phyloP scores from a whole-genome alignment of 2,329 filamentous ascomycete genomes.

The Aspergillus oerlinghausenensis region DNA sequence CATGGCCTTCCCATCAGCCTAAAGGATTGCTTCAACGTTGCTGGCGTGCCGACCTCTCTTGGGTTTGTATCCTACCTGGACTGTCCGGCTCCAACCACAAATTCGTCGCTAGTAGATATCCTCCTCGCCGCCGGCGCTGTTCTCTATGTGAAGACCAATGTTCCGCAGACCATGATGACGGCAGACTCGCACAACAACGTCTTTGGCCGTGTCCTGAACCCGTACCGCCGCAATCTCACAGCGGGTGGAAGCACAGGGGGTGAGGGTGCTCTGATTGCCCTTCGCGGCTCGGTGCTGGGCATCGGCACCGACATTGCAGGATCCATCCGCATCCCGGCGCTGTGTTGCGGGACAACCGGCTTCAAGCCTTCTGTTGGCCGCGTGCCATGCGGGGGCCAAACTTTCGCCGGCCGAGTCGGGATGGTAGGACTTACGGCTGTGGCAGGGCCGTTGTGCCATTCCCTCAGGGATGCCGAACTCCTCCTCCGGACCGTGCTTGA shows the following conservation, averaged over 20 bases:
- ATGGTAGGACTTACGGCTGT: constrained; percentile 16
- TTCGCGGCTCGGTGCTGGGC: constrained; percentile 55
- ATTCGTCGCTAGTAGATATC: constrained; percentile 54
- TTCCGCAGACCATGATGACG: constrained; percentile 54
- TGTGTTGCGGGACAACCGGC: constrained; percentile 47
- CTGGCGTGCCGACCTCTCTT: constrained; percentile 51
- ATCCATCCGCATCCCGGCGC: constrained; percentile 42
- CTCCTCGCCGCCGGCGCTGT: constrained; percentile 58
- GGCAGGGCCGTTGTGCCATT: constrained; percentile 18
- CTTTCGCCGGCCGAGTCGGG: constrained; percentile 10
- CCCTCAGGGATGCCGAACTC: constrained; percentile 11
- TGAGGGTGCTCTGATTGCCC: constrained; percentile 56
- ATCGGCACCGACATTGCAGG: constrained; percentile 57
- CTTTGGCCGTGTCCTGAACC: constrained; percentile 59
- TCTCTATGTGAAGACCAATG: constrained; percentile 64
- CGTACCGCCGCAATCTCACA: constrained; percentile 53
- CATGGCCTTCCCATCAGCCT: constrained; percentile 59
- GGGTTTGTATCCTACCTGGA: constrained; percentile 58
- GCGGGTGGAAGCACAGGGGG: constrained; percentile 63
- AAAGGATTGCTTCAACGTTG: constrained; percentile 45
- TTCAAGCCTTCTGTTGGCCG: constrained; percentile 44
- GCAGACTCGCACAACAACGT: constrained; percentile 50
- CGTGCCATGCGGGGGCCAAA: constrained; percentile 49
- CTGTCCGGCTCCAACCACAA: constrained; percentile 48
- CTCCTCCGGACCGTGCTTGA: constrained; percentile 9